Evolutionary conservation across 2,329 filamentous ascomycete genomes (phyloP), one percentile per base, ranked within the genome.

Genomic region (Fusarium nurragi): DNA sequence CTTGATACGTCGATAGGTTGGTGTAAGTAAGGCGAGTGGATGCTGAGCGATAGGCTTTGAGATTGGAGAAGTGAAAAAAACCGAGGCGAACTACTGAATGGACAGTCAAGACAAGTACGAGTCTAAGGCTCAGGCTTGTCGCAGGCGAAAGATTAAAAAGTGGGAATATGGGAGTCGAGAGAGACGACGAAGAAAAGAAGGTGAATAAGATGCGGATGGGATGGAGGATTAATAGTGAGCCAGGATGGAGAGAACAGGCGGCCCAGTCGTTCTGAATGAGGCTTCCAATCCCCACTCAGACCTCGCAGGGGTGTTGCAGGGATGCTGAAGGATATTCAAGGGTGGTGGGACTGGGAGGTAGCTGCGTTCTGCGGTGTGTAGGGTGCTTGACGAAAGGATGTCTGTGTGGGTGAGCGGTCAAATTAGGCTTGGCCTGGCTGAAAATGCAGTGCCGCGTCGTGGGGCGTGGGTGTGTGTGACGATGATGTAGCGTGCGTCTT

Each of bases 221-320:
- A 68, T 68, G 65, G 65, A 62, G 59, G 69, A 67, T 72, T 72
- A 72, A 72, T 71, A 71, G 60, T 60, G 54, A 60, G 58, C 70
- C 70, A 54, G 70, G 70, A 71, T 72, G 48, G 55, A 54, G 59
- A 64, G 56, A 67, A 61, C 52, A 63, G 66, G 51, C 60, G 59
- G 52, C 68, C 62, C 70, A 72, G 68, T 72, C 62, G 70, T 66
- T 72, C 50, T 61, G 56, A 60, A 69, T 65, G 70, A 72, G 70
- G 70, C 70, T 71, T 70, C 70, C 54, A 67, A 65, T 65, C 64
- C 61, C 61, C 70, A 70, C 67, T 46, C 40, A 32, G 43, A 26
- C 32, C 16, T 7, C 36, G 55, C 64, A 65, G 59, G 60, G 59
- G 46, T 64, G 1, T 5, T 40, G 38, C 54, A 68, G 53, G 64